A percentile compares a stretch with the other conserved stretches of the same genome.
Evolutionary conservation across 1,139 yeast genomes (phyloP).

Genomic region (Blastobotrys proliferans): DNA sequence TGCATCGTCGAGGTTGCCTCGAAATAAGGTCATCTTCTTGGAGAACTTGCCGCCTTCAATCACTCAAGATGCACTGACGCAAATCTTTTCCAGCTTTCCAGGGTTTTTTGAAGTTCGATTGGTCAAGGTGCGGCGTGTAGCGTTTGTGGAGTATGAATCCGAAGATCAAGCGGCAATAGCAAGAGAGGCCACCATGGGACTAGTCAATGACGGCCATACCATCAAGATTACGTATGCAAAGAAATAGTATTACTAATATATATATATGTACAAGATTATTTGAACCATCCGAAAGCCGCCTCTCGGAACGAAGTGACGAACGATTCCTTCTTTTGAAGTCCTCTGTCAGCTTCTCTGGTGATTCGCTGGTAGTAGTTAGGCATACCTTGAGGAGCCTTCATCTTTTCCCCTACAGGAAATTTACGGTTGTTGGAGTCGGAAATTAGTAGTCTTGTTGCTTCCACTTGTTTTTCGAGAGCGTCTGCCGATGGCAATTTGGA

Average conservation of each 20-base stretch:
- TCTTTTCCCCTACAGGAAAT: slow-evolving; percentile 45
- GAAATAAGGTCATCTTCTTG: slow-evolving; percentile 65
- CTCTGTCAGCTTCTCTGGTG: slow-evolving; percentile 51
- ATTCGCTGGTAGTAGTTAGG: slow-evolving; percentile 73
- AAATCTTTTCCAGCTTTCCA: slow-evolving; percentile 44
- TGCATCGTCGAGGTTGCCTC: slow-evolving; percentile 42
- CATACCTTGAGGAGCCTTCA: slow-evolving; percentile 75
- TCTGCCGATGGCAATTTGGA: slow-evolving; percentile 25
- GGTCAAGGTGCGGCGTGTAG: slow-evolving; percentile 64
- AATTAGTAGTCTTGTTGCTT: slow-evolving; percentile 26
- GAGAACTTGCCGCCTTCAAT: slow-evolving; percentile 57
- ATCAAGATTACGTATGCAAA: slow-evolving; percentile 50
- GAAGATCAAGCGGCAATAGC: slow-evolving; percentile 49
- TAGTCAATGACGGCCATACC: slow-evolving; percentile 37
- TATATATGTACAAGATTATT: slow-evolving; percentile 14
- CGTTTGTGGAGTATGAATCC: slow-evolving; percentile 72
- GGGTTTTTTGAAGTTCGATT: slow-evolving; percentile 67
- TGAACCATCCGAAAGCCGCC: slow-evolving; percentile 36
- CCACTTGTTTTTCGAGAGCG: slow-evolving; percentile 27
- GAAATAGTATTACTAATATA: slow-evolving; percentile 30
- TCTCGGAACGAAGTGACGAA: slow-evolving; percentile 33
- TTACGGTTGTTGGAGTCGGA: slow-evolving; percentile 23
- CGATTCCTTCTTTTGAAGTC: slow-evolving; percentile 65
- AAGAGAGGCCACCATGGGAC: slow-evolving; percentile 37
- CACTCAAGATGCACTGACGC: slow-evolving; percentile 42